Evolutionary conservation across 805 yeast genomes (phyloP).

Genomic region (Metschnikowia proteae): DNA sequence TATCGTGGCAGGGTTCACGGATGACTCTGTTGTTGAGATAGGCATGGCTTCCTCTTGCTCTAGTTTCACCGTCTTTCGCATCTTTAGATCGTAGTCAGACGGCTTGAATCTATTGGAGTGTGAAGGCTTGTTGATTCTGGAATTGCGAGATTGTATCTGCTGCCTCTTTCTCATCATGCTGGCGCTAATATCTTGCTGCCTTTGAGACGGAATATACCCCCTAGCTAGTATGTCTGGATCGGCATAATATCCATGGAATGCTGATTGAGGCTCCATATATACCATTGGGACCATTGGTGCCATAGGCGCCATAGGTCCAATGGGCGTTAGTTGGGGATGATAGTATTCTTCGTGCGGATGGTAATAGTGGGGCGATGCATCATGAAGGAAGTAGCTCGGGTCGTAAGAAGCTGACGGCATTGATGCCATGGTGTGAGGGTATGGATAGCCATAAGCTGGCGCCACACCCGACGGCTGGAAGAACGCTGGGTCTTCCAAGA

Average conservation of each 20-base stretch:
- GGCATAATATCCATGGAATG: slow-evolving; percentile 7
- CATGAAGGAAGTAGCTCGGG: slow-evolving; percentile 6
- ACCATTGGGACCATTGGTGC: slow-evolving; percentile 7
- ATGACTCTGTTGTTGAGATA: slow-evolving; percentile 10
- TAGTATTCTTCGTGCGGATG: slow-evolving; percentile 11
- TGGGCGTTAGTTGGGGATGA: slow-evolving; percentile 7
- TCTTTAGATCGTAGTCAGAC: slow-evolving; percentile 9
- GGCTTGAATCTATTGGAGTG: slow-evolving; percentile 1
- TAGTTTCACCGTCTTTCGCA: slow-evolving; percentile 9
- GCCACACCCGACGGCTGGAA: slow-evolving; percentile 7
- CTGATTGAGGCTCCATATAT: slow-evolving; percentile 8
- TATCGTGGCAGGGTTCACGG: background rate
- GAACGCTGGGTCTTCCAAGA: slow-evolving; percentile 11
- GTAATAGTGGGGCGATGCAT: slow-evolving; percentile 6
- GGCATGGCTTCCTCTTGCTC: slow-evolving; percentile 6
- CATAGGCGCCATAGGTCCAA: slow-evolving; percentile 9
- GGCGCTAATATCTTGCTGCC: slow-evolving; percentile 33
- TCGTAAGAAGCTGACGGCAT: slow-evolving; percentile 9
- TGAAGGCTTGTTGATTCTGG: slow-evolving; percentile 13
- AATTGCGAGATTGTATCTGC: slow-evolving; percentile 19
- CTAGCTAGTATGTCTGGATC: slow-evolving; percentile 10
- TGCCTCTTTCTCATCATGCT: slow-evolving; percentile 33
- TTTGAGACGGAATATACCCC: slow-evolving; percentile 18
- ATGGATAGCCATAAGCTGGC: slow-evolving; percentile 7
- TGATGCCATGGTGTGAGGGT: slow-evolving; percentile 9